Evolutionary conservation across 1,284 basidiomycete genomes (phyloP).

Genomic region (Sporisorium iseilematis-ciliati): DNA sequence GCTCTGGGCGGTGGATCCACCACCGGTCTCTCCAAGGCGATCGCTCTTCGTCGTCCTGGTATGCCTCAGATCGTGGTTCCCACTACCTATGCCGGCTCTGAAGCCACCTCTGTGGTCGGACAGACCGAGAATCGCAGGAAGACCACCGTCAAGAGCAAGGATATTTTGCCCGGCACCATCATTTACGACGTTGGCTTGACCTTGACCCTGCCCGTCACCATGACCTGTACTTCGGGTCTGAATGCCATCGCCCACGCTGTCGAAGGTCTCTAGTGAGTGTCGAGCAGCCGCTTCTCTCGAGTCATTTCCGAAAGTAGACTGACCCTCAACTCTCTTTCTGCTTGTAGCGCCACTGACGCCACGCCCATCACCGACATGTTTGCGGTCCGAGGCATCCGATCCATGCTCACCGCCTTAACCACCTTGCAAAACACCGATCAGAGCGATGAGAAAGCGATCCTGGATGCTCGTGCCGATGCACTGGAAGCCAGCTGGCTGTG

Average conservation of each 20-base stretch:
- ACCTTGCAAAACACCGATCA: slow-evolving; percentile 65
- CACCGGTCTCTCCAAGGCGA: too few relatives aligned
- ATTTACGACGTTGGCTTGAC: slow-evolving; percentile 73
- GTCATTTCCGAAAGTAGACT: background rate
- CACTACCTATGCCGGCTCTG: slow-evolving; percentile 73
- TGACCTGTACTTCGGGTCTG: slow-evolving; percentile 72
- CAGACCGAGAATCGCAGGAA: slow-evolving; percentile 72
- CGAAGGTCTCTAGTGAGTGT: slow-evolving; percentile 18
- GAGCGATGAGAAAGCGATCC: slow-evolving; percentile 43
- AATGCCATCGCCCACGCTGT: slow-evolving; percentile 73
- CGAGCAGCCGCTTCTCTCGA: too few relatives aligned
- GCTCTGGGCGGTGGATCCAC: too few relatives aligned
- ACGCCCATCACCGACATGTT: slow-evolving; percentile 72
- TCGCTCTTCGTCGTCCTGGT: too few relatives aligned
- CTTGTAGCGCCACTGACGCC: slow-evolving; percentile 70
- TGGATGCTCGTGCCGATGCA: slow-evolving; percentile 71
- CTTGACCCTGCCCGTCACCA: slow-evolving; percentile 71
- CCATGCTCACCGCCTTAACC: slow-evolving; percentile 70
- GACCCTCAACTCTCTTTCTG: slow-evolving; percentile 69
- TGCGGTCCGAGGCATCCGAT: slow-evolving; percentile 71
- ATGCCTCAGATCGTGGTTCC: slow-evolving; percentile 73
- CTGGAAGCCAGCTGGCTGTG: slow-evolving; percentile 73
- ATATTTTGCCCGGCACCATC: slow-evolving; percentile 72
- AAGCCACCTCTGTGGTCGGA: slow-evolving; percentile 72
- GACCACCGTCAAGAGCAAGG: slow-evolving; percentile 71